Percentiles rank a stretch among this genome's conserved stretches.
phyloP scores from a whole-genome alignment of 176 grass and related monocot species.

The Oryza officinalis region DNA sequence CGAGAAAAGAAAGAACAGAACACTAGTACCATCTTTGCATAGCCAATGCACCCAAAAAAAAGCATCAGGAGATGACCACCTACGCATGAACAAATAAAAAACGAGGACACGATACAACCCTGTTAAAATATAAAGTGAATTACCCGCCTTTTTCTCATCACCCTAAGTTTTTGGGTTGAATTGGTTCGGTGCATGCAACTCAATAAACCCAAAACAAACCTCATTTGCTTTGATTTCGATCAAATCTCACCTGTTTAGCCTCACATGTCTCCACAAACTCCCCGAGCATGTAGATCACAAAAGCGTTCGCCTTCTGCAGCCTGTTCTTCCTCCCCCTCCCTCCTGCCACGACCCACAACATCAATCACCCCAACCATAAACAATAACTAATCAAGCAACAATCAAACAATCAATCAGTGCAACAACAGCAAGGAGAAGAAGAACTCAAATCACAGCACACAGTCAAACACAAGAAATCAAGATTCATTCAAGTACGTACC shows the following conservation, averaged over 20 bases:
- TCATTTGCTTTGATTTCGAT: neutral
- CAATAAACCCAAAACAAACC: neutral
- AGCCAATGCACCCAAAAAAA: neutral
- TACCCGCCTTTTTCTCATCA: too few species aligned
- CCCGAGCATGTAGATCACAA: conserved; percentile 86
- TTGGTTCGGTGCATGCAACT: too few species aligned
- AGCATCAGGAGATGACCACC: neutral
- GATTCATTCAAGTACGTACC: conserved; percentile 19
- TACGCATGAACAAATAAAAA: neutral
- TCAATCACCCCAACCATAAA: neutral
- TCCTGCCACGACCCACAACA: neutral
- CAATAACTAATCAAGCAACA: neutral
- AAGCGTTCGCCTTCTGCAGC: conserved; percentile 78
- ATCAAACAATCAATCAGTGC: neutral
- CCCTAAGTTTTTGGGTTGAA: too few species aligned
- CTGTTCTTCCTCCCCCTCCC: conserved; percentile 54
- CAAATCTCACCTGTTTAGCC: conserved; percentile 69
- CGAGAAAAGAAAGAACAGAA: neutral
- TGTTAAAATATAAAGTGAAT: too few species aligned
- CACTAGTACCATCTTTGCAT: neutral
- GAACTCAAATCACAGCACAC: neutral
- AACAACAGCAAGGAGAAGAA: neutral
- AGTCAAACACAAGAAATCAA: too few species aligned
- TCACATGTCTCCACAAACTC: conserved; percentile 74
- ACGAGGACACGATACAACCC: neutral